These are phyloP conservation scores for Heliocybe sulcata DNA, from an alignment of 1,284 basidiomycete genomes.

Conservation along the genomic window DNA sequence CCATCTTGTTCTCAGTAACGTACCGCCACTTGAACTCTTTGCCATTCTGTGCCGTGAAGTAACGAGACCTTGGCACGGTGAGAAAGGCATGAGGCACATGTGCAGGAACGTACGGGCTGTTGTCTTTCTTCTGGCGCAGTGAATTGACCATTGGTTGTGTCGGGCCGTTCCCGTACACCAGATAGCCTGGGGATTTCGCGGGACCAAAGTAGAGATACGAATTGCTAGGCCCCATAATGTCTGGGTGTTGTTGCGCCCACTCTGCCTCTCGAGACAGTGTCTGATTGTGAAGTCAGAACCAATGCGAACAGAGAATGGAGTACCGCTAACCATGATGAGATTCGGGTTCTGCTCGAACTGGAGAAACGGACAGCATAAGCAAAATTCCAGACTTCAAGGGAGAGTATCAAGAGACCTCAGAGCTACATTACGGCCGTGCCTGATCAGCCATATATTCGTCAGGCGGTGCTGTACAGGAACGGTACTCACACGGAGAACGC, in stretches of 20 bases:
- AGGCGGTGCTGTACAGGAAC: not conserved
- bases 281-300: conserved; percentile 18
- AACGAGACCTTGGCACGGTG: conserved; percentile 43
- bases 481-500: conserved; percentile 59
- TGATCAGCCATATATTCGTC: not conserved
- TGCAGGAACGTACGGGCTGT: not conserved
- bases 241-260: conserved; percentile 58
- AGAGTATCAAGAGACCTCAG: not conserved
- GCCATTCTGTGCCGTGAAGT: conserved; percentile 61
- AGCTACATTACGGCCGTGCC: not conserved
- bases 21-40: conserved; percentile 65
- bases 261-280: conserved; percentile 51
- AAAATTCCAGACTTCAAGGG: not conserved
- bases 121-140: conserved; percentile 42
- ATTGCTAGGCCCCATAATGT: conserved; percentile 63
- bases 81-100: conserved; percentile 3
- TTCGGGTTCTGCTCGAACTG: conserved; percentile 51
- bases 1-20: conserved; percentile 46
- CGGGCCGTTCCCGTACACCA: conserved; percentile 60
- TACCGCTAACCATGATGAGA: conserved; percentile 25
- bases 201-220: conserved; percentile 72
- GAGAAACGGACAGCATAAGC: conserved; percentile 1
- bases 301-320: not conserved
- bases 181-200: conserved; percentile 44
- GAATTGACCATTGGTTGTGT: conserved; percentile 49